These are phyloP conservation scores for Tetradesmus obliquus DNA, from an alignment of 139 green algal genomes.

Conservation along the genomic window DNA sequence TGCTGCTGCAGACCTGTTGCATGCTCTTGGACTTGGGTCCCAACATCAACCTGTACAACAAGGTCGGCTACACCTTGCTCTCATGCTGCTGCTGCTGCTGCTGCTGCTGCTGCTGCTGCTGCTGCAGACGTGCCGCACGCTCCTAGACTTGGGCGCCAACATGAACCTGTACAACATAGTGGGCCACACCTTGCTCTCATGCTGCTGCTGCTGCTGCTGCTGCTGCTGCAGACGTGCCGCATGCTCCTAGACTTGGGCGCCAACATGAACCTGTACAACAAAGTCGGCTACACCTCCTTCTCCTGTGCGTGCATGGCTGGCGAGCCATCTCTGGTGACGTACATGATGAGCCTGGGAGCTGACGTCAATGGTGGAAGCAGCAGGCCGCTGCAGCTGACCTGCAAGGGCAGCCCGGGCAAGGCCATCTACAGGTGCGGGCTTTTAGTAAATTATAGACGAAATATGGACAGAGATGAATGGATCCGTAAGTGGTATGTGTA, in stretches of 20 bases:
- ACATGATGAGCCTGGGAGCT: constrained; percentile 23
- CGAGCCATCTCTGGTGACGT: neutral
- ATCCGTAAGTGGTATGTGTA: no score
- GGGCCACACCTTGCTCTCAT: neutral
- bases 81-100: neutral
- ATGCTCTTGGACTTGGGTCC: no score
- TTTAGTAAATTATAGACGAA: no score
- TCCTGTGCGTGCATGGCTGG: constrained; percentile 1
- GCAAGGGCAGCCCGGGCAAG: neutral
- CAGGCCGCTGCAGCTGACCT: neutral
- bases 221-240: neutral
- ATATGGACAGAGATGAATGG: no score
- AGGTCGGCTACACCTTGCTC: no score
- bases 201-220: neutral
- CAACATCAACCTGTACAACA: no score
- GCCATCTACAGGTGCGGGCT: constrained; percentile 5
- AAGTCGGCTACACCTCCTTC: constrained; percentile 30
- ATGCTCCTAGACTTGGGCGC: constrained; percentile 31
- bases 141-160: neutral
- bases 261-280: constrained; percentile 50
- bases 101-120: neutral
- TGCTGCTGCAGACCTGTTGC: no score
- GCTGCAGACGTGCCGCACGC: neutral
- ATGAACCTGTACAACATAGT: constrained; percentile 32
- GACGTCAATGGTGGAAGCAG: constrained; percentile 23